These are phyloP conservation scores for Ophiosphaerella herpotricha DNA, from an alignment of 2,329 filamentous ascomycete genomes.

Conservation along the genomic window DNA sequence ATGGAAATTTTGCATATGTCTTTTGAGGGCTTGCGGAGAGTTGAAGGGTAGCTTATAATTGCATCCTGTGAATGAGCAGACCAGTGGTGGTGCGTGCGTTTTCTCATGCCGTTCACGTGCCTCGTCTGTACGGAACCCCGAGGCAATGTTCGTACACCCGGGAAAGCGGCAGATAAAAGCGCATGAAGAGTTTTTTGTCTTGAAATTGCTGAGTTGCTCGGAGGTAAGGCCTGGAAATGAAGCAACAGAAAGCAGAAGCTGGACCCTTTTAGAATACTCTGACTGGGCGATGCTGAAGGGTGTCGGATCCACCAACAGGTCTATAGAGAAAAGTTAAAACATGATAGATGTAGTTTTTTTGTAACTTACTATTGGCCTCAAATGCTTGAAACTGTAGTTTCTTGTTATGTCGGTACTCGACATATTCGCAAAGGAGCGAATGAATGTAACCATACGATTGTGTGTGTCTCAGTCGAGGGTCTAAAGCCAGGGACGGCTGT, in stretches of 20 bases:
- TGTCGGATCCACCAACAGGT: background rate
- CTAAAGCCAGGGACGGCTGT: no score
- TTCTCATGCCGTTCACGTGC: slow-evolving; percentile 3
- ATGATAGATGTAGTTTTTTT: background rate
- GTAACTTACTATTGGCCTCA: background rate
- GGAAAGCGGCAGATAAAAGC: slow-evolving; percentile 9
- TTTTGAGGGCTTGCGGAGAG: background rate
- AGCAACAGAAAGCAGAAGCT: background rate
- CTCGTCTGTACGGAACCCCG: slow-evolving; percentile 2
- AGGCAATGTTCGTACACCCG: background rate
- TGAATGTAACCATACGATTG: no score
- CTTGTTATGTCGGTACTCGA: background rate
- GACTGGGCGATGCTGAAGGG: background rate
- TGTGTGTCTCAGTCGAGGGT: no score
- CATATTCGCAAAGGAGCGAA: background rate
- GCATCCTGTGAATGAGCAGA: slow-evolving; percentile 4
- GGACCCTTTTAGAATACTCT: slow-evolving; percentile 1
- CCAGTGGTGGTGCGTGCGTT: background rate
- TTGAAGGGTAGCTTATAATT: slow-evolving; percentile 2
- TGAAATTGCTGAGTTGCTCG: background rate
- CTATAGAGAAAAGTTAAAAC: background rate
- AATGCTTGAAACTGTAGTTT: background rate
- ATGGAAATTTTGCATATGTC: slow-evolving; percentile 1
- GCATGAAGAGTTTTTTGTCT: background rate
- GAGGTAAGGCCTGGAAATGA: slow-evolving; percentile 1